These are phyloP conservation scores for Lentinus brumalis DNA, from an alignment of 768 basidiomycete species.

Conservation along the genomic window DNA sequence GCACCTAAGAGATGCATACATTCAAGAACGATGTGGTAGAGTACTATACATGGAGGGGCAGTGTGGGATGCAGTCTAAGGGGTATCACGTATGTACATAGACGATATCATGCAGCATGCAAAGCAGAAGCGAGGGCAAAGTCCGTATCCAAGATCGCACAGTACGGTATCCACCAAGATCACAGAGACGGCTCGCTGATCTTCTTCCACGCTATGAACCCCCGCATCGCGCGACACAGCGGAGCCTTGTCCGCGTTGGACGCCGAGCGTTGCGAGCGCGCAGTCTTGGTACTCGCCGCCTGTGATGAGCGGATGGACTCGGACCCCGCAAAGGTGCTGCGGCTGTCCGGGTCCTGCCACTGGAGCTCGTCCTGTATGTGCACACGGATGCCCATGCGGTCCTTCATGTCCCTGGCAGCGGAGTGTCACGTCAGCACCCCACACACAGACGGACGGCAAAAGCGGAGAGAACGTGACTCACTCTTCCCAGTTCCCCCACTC, in stretches of 20 bases:
- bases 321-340: neutral
- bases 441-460: slow-evolving; percentile 2
- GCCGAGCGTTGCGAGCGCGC: neutral
- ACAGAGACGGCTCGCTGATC: neutral
- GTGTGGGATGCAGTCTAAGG: no score
- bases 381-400: slow-evolving; percentile 67
- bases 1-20: no score
- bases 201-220: slow-evolving; percentile 59
- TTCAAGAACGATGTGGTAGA: no score
- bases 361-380: slow-evolving; percentile 45
- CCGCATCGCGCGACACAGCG: slow-evolving; percentile 39
- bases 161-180: no score
- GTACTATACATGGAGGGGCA: no score
- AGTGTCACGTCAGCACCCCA: neutral
- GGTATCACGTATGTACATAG: no score
- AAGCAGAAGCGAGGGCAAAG: no score
- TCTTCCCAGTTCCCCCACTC: slow-evolving; percentile 73
- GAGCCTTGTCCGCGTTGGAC: slow-evolving; percentile 22
- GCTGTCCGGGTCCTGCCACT: slow-evolving; percentile 41
- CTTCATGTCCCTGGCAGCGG: slow-evolving; percentile 62
- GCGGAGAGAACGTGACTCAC: slow-evolving; percentile 41
- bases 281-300: neutral
- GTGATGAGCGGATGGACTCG: neutral
- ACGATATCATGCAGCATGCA: no score
- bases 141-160: no score